Percentiles rank a stretch among this genome's conserved stretches.
These are phyloP conservation scores for Cymodocea nodosa DNA, from an alignment of 116 monocot species.

Conservation along the genomic window DNA sequence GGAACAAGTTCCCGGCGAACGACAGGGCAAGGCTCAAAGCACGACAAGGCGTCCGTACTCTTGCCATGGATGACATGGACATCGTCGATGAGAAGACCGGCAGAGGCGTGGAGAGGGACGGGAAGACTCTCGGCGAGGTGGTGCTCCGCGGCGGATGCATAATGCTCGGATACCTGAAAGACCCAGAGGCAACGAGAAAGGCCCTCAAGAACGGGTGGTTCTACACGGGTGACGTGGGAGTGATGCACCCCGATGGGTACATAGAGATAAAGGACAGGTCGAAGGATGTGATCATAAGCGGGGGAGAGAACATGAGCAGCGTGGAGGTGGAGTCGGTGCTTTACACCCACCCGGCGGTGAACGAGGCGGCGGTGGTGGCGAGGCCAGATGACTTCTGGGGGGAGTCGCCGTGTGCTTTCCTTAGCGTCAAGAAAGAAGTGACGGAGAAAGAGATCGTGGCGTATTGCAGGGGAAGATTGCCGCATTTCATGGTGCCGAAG, in stretches of 20 bases:
- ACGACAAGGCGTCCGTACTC: conserved; percentile 56
- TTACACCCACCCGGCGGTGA: conserved; percentile 59
- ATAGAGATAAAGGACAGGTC: conserved; percentile 46
- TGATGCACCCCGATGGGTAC: conserved; percentile 81
- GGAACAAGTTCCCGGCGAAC: conserved; percentile 46
- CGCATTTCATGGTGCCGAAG: conserved; percentile 78
- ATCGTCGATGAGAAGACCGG: conserved; percentile 41
- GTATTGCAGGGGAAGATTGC: conserved; percentile 61
- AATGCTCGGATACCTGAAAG: conserved; percentile 64
- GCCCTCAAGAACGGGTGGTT: conserved; percentile 53
- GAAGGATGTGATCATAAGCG: conserved; percentile 43
- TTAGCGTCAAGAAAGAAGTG: conserved; percentile 27
- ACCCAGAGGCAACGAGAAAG: conserved; percentile 32
- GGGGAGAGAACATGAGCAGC: conserved; percentile 88
- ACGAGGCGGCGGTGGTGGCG: conserved; percentile 84
- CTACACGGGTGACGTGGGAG: conserved; percentile 81
- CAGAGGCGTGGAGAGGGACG: conserved; percentile 40
- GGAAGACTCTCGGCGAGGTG: conserved; percentile 45
- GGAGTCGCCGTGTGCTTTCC: conserved; percentile 80
- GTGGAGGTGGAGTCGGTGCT: conserved; percentile 79
- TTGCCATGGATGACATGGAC: conserved; percentile 40
- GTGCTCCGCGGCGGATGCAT: conserved; percentile 45
- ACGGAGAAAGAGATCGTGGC: conserved; percentile 34
- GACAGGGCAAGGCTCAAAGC: conserved; percentile 69
- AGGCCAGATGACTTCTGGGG: conserved; percentile 88